phyloP scores from a whole-genome alignment of 139 green algal genomes.

The Nannochloris sp. region DNA sequence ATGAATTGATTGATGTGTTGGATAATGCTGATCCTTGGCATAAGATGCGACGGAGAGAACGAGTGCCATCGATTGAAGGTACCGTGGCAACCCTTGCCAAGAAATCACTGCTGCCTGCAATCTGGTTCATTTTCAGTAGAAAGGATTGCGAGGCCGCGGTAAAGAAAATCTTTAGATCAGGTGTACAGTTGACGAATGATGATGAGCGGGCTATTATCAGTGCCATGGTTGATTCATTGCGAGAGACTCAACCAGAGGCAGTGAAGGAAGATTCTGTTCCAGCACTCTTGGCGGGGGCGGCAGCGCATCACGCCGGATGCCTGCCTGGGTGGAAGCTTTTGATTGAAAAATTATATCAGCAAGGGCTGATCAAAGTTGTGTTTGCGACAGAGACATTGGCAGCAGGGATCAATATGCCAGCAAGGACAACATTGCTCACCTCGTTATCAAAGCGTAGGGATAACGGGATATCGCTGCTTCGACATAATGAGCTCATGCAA shows the following conservation, averaged over 20 bases:
- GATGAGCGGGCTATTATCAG: constrained; percentile 44
- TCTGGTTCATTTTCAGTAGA: constrained; percentile 86
- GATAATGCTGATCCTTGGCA: constrained; percentile 18
- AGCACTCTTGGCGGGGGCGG: constrained; percentile 62
- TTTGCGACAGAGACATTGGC: constrained; percentile 97
- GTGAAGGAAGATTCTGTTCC: constrained; percentile 51
- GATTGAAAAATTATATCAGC: constrained; percentile 84
- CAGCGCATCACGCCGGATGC: constrained; percentile 85
- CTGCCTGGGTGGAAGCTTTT: constrained; percentile 87
- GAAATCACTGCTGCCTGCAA: constrained; percentile 72
- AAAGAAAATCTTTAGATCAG: constrained; percentile 1
- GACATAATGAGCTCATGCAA: constrained; percentile 85
- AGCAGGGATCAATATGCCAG: constrained; percentile 97
- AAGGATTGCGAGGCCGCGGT: constrained; percentile 59
- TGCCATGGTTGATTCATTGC: constrained; percentile 46
- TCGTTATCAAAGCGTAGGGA: constrained; percentile 55
- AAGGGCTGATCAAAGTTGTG: constrained; percentile 68
- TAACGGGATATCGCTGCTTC: constrained; percentile 38
- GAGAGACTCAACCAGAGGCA: constrained; percentile 57
- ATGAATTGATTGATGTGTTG: constrained; percentile 18
- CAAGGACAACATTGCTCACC: constrained; percentile 77
- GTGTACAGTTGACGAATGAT: constrained; percentile 30
- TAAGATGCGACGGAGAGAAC: constrained; percentile 15
- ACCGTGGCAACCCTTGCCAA: constrained; percentile 30
- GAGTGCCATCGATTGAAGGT: constrained; percentile 18